Evolutionary conservation across 768 basidiomycete species (phyloP), one percentile per base, ranked within the genome.

Genomic region (Leccinum boreale): DNA sequence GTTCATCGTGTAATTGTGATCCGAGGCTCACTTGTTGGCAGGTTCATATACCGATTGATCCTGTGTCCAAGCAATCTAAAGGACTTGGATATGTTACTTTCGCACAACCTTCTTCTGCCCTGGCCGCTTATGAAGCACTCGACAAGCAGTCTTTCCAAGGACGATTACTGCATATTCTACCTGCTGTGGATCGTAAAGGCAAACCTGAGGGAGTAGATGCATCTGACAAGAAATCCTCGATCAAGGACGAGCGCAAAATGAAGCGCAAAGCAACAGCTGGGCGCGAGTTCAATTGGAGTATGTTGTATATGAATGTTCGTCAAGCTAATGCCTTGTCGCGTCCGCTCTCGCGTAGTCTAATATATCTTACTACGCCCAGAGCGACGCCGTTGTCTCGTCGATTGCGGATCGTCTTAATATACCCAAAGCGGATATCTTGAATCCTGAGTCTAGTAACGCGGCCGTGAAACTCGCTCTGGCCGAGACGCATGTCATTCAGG

Each of bases 301-400:
- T 94, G 81, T 70, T 98, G 56, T 98, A 94, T 69, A 94, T 98
- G 92, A 98, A 98, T 79, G 96, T 97, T 77, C 74, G 92, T 87
- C 46, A 23, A 48, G 53, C 56, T 48, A 51, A 64, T 55, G 51
- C 53, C 45, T 60, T 67, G 55, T 67, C 55, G 55, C 57, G 28
- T 48, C 55, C 33, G 47, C 61, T 57, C 42, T 65, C 19, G 14
- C n/a, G 56, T 60, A 64, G 58, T 58, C 58, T 59, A 65, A 68
- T 69, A 62, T 44, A 58, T 59, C 55, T 59, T 42, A 42, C 55
- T 50, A 42, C 36, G n/a, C 62, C 46, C 42, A 97, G 95, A 90
- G 88, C 65, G 95, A 99, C 66, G 95, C 97, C 5, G 95, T 98
- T 0, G 86, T 87, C 1, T 87, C 91, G 1, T 95, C 93, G 1